phyloP scores from a whole-genome alignment of 495 filamentous ascomycete genomes.

The Lindgomyces ingoldianus region DNA sequence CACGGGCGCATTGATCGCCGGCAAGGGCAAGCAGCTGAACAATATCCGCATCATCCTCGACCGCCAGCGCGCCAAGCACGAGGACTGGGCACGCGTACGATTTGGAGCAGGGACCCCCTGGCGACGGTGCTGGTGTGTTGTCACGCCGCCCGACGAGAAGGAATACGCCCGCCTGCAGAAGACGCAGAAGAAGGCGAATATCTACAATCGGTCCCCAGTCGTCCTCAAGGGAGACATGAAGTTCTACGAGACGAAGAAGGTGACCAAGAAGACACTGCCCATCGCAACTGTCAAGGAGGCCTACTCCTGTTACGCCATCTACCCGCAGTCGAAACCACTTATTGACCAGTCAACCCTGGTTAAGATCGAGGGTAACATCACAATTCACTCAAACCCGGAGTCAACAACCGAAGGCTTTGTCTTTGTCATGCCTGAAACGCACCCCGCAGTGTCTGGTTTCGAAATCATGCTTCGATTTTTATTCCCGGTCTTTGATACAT shows the following conservation, averaged over 20 bases:
- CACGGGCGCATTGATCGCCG: constrained; percentile 91
- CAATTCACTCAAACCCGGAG: constrained; percentile 72
- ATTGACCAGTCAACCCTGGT: constrained; percentile 94
- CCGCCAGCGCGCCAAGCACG: constrained; percentile 68
- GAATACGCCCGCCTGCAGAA: constrained; percentile 81
- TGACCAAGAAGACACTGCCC: constrained; percentile 85
- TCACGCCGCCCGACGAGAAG: constrained; percentile 90
- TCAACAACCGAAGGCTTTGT: constrained; percentile 86
- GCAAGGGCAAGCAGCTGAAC: constrained; percentile 85
- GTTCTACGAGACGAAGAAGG: constrained; percentile 88
- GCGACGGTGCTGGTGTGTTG: constrained; percentile 95
- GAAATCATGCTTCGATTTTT: constrained; percentile 96
- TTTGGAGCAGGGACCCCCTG: constrained; percentile 97
- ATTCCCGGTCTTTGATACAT: constrained; percentile 92
- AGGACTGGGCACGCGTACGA: constrained; percentile 93
- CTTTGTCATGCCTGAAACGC: constrained; percentile 95
- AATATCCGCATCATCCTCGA: constrained; percentile 86
- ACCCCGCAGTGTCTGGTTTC: constrained; percentile 87
- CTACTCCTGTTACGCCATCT: constrained; percentile 91
- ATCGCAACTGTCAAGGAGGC: constrained; percentile 90
- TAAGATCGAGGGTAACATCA: constrained; percentile 90
- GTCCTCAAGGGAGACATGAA: constrained; percentile 82
- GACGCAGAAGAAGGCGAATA: constrained; percentile 77
- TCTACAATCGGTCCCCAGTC: constrained; percentile 70
- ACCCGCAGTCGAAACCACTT: constrained; percentile 87